These are phyloP conservation scores for Populus deltoides DNA, from an alignment of 345 rosid genomes.

Conservation along the genomic window DNA sequence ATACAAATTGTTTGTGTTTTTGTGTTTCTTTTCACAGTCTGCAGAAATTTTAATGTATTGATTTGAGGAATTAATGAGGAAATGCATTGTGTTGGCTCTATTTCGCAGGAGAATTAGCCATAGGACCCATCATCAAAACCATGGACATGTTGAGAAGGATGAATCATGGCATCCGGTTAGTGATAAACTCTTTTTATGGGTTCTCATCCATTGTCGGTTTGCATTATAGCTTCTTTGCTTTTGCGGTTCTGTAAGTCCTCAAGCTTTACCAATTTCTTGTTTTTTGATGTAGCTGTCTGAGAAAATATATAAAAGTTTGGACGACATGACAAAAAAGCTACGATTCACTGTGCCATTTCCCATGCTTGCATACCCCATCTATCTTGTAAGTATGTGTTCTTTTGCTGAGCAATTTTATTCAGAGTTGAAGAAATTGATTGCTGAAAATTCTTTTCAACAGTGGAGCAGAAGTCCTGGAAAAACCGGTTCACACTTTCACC, in stretches of 20 bases:
- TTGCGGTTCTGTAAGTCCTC: neutral
- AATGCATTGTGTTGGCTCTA: neutral
- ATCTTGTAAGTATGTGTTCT: conserved; percentile 50
- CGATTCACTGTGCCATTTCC: conserved; percentile 83
- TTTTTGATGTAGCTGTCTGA: conserved; percentile 53
- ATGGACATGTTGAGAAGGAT: conserved; percentile 88
- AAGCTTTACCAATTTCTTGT: neutral
- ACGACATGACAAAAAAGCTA: conserved; percentile 39
- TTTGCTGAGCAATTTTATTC: neutral
- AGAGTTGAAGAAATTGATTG: neutral
- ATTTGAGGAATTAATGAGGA: neutral
- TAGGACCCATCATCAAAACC: conserved; percentile 91
- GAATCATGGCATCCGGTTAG: conserved; percentile 92
- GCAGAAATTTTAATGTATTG: neutral
- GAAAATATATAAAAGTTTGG: conserved; percentile 60
- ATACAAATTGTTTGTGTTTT: neutral
- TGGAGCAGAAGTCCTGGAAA: conserved; percentile 49
- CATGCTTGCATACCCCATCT: conserved; percentile 81
- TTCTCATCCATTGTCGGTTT: neutral
- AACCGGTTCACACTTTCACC: conserved; percentile 45
- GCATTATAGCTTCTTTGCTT: too few relatives aligned
- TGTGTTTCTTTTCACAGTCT: neutral
- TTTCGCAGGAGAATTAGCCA: conserved; percentile 82
- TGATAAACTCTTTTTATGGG: neutral
- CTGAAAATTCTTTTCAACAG: conserved; percentile 19